Conservation (phyloP, 345 rosid genomes). For the Noccaea bulbosa region DNA sequence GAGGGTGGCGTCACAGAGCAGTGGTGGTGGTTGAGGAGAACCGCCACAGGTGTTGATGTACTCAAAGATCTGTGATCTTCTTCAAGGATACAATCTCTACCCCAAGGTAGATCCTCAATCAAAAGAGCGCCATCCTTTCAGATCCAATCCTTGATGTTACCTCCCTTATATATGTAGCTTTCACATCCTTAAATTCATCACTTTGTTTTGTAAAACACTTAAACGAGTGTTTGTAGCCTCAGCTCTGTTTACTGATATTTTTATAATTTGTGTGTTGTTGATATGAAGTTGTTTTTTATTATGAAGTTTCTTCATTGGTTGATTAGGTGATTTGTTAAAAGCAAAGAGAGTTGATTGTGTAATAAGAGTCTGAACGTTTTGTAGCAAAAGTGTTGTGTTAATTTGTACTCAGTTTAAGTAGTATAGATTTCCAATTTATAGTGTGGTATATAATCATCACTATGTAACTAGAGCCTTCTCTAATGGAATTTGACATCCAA, state of each 20-base stretch:
- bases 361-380: no score
- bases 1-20: conserved; percentile 36
- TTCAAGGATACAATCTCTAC: conserved; percentile 55
- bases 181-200: not conserved
- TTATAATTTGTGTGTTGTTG: conserved; percentile 24
- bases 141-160: conserved; percentile 54
- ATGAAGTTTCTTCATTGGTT: not conserved
- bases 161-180: not conserved
- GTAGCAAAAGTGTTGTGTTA: no score
- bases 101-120: conserved; percentile 57
- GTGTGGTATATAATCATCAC: no score
- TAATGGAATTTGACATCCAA: no score
- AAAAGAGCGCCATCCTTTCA: conserved; percentile 56
- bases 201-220: conserved; percentile 16
- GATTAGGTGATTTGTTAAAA: not conserved
- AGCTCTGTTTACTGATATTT: not conserved
- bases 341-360: not conserved
- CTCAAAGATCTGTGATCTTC: conserved; percentile 65
- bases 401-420: no score
- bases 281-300: conserved; percentile 28
- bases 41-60: conserved; percentile 69
- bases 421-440: no score
- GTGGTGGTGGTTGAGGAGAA: conserved; percentile 71
- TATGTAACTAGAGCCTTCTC: no score
- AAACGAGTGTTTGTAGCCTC: conserved; percentile 19